Evolutionary conservation across 2,329 filamentous ascomycete species (phyloP), one percentile per base, ranked within the genome.

Genomic region (Ceratocystis cacaofunesta): DNA sequence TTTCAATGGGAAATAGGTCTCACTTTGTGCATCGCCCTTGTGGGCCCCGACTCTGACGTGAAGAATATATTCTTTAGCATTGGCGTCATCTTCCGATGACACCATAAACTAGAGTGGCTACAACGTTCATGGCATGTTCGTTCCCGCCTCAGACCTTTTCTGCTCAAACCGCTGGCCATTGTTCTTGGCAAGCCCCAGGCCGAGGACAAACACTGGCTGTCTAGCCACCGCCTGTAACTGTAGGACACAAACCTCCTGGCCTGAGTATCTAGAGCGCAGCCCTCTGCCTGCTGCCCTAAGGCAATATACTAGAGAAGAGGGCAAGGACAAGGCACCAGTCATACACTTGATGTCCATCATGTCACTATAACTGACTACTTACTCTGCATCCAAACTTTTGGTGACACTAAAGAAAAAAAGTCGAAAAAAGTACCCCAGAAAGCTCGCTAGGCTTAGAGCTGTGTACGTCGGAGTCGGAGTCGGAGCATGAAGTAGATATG

Each of bases 311-410:
- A 17, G 19, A 6, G 43, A 48, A 10, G 10, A 41, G 43, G 61
- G 3, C 41, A 57, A 15, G 58, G 46, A 32, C 19, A 41, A 12
- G 36, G 22, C 28, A 2, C 5, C 25, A n/a, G n/a, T n/a, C 25
- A 36, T n/a, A 1, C 82, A 28, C 70, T 79, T 6, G 79, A 80
- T 32, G 82, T 79, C 2, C 46, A 68, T 32, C 70, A 80, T 72
- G 80, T 87, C 3, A 76, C 80, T 30, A 79, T 86, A 28, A 86
- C 84, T 15, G 88, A 90, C 74, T 90, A 89, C 70, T 87, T 90
- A 90, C 70, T 87, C 88, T 0, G 79, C 86, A 0, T 74, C 78
- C 1, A 76, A 79, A 6, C 79, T 89, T 19, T 73, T 90, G 50
- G 72, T 76, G 43, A 85, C 84, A 48, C 79, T 90, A 48, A 73